Evolutionary conservation across 2,329 filamentous ascomycete genomes (phyloP), one percentile per base, ranked within the genome.

Genomic region (Phoma sp.): DNA sequence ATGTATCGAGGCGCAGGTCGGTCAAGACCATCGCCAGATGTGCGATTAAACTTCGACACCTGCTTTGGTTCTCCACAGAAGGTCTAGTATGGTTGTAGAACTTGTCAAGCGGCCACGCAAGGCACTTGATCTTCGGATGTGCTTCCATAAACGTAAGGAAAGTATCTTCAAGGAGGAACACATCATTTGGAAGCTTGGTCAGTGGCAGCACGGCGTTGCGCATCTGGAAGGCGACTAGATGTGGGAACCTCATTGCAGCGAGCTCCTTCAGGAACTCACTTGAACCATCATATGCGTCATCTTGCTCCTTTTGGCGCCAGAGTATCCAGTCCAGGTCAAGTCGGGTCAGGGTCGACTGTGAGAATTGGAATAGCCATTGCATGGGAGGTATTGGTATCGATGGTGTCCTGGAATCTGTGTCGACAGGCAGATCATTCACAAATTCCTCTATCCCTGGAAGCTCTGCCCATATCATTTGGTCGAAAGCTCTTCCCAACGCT

Each of bases 21-120:
- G 71, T 63, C 5, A 81, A 59, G 0, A 69, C 73, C n/a, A 61
- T 69, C 1, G 72, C 72, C 1, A 81, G 66, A 48, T 74, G 76
- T 1, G 70, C 69, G 5, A 80, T 71, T 1, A 80, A 61, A 34
- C 51, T 60, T 15, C 61, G 63, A 23, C 61, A 55, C 17, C 71
- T 66, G 29, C 23, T 56, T 12, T 59, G 55, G 3, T 71, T 58
- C 3, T 70, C 65, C 14, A 61, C n/a, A 9, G 65, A 62, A 2
- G 67, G 56, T 12, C 58, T 62, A 2, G 30, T 39, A 26, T 73
- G 66, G 7, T 67, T 68, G 58, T 79, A 81, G 65, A 81, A 77
- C n/a, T 68, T 69, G 37, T 77, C 75, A 54, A 80, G 72, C 0
- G 78, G 78, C 78, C 78, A 81, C 4, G 75, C 76, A 12, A 81